Evolutionary conservation across 257 asterid species (phyloP), one percentile per base, ranked within the genome.

Genomic region (Scutellaria baicalensis): DNA sequence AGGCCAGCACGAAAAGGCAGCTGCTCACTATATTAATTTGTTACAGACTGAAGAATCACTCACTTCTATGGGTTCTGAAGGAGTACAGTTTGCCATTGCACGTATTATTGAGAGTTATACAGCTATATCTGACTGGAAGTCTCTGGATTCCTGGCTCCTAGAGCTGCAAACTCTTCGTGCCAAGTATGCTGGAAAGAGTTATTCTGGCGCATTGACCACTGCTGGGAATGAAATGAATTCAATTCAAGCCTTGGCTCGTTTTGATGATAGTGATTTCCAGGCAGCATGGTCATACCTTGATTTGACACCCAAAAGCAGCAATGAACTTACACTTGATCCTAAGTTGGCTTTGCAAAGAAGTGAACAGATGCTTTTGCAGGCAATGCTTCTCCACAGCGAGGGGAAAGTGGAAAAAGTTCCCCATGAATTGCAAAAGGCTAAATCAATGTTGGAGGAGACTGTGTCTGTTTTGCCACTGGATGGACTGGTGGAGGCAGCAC

Each of bases 281-380:
- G 96, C 93, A 60, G 90, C 97, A 70, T 89, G 99, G 99, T 85
- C 95, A 55, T 89, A 86, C 83, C 97, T 93, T 52, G 96, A 91
- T 77, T 85, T 93, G 93, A 93, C 99, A 69, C 96, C 96, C 56
- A 93, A 91, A 87, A 93, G 95, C 79, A 85, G 95, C 91, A 83
- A 75, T 60, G 90, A 91, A 69, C 91, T 84, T 79, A 93, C 96
- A 18, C 88, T 89, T 77, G 99, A 93, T 83, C 99, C 97, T 64
- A 93, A 84, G 84, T 71, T 87, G 84, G 91, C 97, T 79, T 81
- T 93, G 84, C 96, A 86, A 78, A 91, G 99, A 84, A 93, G 99
- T 54, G 99, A 93, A 72, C 99, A 93, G 72, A 89, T 93, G 93
- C 91, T 93, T 81, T 83, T 93, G 93, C 97, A 93, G 83, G 99